phyloP scores from a whole-genome alignment of 176 grass and related monocot species.

The Neostapfia colusana region DNA sequence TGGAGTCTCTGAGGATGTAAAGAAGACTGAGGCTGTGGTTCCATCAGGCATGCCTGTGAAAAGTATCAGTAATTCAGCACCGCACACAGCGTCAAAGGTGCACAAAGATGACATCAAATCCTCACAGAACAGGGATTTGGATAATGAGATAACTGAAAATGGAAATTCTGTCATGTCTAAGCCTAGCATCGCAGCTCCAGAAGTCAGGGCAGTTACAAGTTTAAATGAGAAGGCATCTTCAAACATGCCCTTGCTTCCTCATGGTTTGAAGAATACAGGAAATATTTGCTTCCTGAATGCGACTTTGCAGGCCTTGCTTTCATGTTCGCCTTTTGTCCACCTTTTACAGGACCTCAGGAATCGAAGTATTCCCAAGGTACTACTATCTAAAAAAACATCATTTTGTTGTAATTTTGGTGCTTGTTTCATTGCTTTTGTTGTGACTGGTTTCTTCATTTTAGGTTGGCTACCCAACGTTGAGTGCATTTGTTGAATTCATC shows the following conservation, averaged over 20 bases:
- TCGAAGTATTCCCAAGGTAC: slow-evolving; percentile 67
- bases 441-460: slow-evolving; percentile 40
- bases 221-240: slow-evolving; percentile 42
- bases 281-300: slow-evolving; percentile 96
- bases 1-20: slow-evolving; percentile 8
- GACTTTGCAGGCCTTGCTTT: slow-evolving; percentile 83
- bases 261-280: slow-evolving; percentile 91
- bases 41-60: slow-evolving; percentile 16
- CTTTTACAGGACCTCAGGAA: slow-evolving; percentile 69
- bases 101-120: slow-evolving; percentile 3
- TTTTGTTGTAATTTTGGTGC: neutral
- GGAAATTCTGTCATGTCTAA: slow-evolving; percentile 39
- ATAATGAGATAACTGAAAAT: slow-evolving; percentile 45
- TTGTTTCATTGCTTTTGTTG: slow-evolving; percentile 10
- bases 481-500: slow-evolving; percentile 82
- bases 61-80: slow-evolving; percentile 21
- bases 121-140: slow-evolving; percentile 30
- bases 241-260: slow-evolving; percentile 61
- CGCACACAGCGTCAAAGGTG: neutral
- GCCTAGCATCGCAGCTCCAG: slow-evolving; percentile 34
- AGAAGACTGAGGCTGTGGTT: slow-evolving; percentile 32
- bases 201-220: slow-evolving; percentile 18
- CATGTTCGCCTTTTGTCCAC: slow-evolving; percentile 76
- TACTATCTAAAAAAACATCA: neutral
- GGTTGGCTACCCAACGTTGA: slow-evolving; percentile 75